These are phyloP conservation scores for Podila epigama DNA, from an alignment of 192 early-diverging fungal genomes.

Conservation along the genomic window DNA sequence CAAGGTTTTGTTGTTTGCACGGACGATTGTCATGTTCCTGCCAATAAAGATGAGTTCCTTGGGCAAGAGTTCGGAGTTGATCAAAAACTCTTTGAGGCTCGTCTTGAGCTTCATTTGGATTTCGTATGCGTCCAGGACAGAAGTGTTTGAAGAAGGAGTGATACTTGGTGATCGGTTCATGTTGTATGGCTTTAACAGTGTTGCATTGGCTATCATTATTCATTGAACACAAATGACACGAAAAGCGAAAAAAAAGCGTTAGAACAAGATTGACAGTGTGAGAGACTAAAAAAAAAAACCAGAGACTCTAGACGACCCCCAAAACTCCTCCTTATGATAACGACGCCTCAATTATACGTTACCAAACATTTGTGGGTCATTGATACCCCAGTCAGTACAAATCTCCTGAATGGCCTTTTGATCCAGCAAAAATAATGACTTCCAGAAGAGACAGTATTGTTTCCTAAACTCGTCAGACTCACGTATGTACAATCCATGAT, in stretches of 20 bases:
- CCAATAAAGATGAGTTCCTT: constrained; percentile 91
- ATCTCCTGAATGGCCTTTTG: constrained; percentile 67
- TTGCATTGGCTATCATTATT: constrained; percentile 58
- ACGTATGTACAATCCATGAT: constrained; percentile 92
- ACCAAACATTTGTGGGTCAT: constrained; percentile 73
- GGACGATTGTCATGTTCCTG: constrained; percentile 86
- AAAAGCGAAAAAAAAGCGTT: background rate
- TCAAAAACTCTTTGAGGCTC: constrained; percentile 73
- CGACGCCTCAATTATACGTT: too few species aligned
- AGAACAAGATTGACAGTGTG: background rate
- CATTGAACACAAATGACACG: too few species aligned
- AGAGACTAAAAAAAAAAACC: too few species aligned
- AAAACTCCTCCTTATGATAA: too few species aligned
- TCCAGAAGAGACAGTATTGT: constrained; percentile 89
- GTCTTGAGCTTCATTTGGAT: constrained; percentile 81
- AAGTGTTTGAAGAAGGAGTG: constrained; percentile 37
- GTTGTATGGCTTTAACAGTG: constrained; percentile 73
- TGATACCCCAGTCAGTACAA: constrained; percentile 74
- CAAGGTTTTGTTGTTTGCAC: constrained; percentile 84
- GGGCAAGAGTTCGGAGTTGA: constrained; percentile 74
- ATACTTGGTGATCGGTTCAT: constrained; percentile 54
- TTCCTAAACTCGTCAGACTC: constrained; percentile 71
- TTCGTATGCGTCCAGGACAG: constrained; percentile 70
- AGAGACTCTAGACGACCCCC: too few species aligned
- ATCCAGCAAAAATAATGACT: constrained; percentile 80